Base-by-base conservation (phyloP, 164 flowering plant species). In the Aristolochia fimbriata region DNA sequence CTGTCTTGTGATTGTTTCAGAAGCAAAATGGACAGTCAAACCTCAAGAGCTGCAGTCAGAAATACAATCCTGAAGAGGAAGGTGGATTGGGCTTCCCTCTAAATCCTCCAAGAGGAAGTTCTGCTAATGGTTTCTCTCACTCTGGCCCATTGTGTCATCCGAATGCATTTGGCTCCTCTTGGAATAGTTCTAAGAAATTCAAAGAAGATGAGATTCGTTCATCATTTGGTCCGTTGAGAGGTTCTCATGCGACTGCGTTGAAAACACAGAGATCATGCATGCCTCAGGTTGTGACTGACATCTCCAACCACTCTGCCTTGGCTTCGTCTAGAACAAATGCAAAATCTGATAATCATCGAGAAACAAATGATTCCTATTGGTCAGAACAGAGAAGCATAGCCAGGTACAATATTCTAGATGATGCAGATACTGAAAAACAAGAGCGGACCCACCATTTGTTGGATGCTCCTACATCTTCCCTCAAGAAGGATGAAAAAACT, bases 241-340 rank as follows among this genome's bases (percentile, higher is more conserved):
- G 37, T 48, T 33, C 24, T 25, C 71, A 75, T 62, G 62, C 61
- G n/a, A 15, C 65, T 23, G 80, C 81, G 16, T 67, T 70, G 54
- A 76, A 70, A 69, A 41, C 71, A 1, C 84, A 82, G 54, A 69
- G 75, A 66, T 80, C 86, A 27, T 69, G 54, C 46, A 57, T 51
- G 57, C 71, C 78, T 22, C 73, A 65, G 21, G 81, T 72, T 23
- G 74, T 73, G 7, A 48, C 68, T 0, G 68, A 77, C 19, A 50
- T 78, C 41, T 76, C 87, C 45, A 73, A 74, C 66, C 77, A 77
- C 58, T 79, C 87, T 47, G 77, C 70, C 63, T 81, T 84, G 19
- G 80, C 78, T 47, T 81, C 77, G 25, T 71, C 65, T 55, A 77
- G 79, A 66, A 83, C 73, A 46, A 67, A 54, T 66, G 79, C 81